These are phyloP conservation scores for Talaromyces wortmannii DNA, from an alignment of 495 filamentous ascomycete genomes.

Conservation along the genomic window DNA sequence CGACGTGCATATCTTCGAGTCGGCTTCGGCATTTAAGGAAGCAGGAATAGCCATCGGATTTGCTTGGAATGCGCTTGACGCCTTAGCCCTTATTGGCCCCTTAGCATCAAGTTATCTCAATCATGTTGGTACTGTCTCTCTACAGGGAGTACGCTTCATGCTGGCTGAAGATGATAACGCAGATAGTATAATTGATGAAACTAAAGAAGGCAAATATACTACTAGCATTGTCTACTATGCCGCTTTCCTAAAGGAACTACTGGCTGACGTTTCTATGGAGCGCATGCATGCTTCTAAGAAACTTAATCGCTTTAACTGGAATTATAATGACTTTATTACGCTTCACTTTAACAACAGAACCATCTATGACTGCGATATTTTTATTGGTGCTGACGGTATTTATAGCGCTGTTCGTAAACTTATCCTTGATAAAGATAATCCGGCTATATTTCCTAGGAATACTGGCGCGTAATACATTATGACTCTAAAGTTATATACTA, in stretches of 20 bases:
- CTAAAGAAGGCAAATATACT: slow-evolving; percentile 8
- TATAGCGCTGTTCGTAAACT: slow-evolving; percentile 40
- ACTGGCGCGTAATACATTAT: background rate
- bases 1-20: slow-evolving; percentile 46
- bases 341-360: slow-evolving; percentile 25
- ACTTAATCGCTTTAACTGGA: slow-evolving; percentile 1
- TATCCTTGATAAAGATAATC: slow-evolving; percentile 29
- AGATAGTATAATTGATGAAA: background rate
- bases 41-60: slow-evolving; percentile 59
- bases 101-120: slow-evolving; percentile 11
- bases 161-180: slow-evolving; percentile 12
- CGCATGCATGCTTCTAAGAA: slow-evolving; percentile 39
- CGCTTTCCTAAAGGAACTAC: slow-evolving; percentile 41
- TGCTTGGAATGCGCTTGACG: slow-evolving; percentile 49
- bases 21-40: slow-evolving; percentile 34
- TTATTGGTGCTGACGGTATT: slow-evolving; percentile 55
- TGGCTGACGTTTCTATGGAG: slow-evolving; percentile 35
- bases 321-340: slow-evolving; percentile 17
- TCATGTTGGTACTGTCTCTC: background rate
- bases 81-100: slow-evolving; percentile 36
- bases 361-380: slow-evolving; percentile 28
- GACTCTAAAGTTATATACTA: background rate
- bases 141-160: slow-evolving; percentile 6
- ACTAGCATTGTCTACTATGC: slow-evolving; percentile 38
- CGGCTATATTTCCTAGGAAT: slow-evolving; percentile 19